Base-by-base conservation (phyloP, 2,329 filamentous ascomycete species). In the Trichoderma polysporum region DNA sequence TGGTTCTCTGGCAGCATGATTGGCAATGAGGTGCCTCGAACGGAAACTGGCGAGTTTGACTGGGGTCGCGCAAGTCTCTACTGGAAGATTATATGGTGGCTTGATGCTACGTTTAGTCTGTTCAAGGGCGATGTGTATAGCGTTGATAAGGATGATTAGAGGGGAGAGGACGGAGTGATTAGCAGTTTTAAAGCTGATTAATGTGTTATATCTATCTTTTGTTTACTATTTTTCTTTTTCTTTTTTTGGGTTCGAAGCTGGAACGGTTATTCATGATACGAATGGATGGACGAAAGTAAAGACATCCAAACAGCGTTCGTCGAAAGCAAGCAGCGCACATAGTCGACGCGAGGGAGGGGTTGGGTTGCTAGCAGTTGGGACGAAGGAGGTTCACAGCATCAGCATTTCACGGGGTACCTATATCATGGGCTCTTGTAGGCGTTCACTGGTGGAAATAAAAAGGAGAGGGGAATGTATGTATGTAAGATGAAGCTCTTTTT, bases 1-100 rank as follows among this genome's bases (percentile, higher is more conserved):
- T 93, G 90, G 88, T 90, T 93, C 74, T 88, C 87, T 53, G 88
- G 81, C 70, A 88, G 81, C 72, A 88, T 94, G 77, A 93, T 94
- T 73, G 91, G 91, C 6, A 88, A 88, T 74, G 85, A 90, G 75
- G 88, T 94, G 45, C 92, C 92, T 8, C 84, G 90, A 49, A 90
- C 85, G 62, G 90, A 93, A 62, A 82, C 85, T 50, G 92, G 91
- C 66, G 88, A 88, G 49, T 94, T 97, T 72, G 94, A 97, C 77
- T 91, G 89, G 82, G 86, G 86, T 49, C 80, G 80, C 53, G 88
- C 88, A 12, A 90, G 87, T 68, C 77, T 90, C 68, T 90, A 90
- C 79, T 90, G 88, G 88, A 87, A 86, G 76, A 73, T 90, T 50
- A 86, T 90, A 71, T 90, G 85, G 79, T 88, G 83, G 80, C 79